These are phyloP conservation scores for Glaciozyma martinii DNA, from an alignment of 768 basidiomycete species.

Conservation along the genomic window DNA sequence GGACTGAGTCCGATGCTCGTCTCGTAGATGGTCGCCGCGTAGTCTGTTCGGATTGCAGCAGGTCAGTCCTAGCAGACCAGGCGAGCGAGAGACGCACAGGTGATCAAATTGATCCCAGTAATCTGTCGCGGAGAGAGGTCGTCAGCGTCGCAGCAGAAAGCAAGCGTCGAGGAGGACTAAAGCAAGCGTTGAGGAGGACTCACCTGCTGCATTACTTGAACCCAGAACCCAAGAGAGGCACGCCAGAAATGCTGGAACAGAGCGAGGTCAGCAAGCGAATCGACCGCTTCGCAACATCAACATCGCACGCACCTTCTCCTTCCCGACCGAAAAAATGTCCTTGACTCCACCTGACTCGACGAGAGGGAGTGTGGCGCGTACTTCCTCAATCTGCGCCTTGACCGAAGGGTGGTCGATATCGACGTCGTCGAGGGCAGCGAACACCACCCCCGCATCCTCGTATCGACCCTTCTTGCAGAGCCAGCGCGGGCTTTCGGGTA, in stretches of 20 bases:
- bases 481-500: conserved; percentile 52
- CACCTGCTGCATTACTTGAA: background rate
- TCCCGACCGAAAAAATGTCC: background rate
- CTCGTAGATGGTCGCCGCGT: background rate
- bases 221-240: background rate
- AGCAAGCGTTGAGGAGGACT: background rate
- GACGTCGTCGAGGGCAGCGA: background rate
- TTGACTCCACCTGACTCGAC: background rate
- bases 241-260: background rate
- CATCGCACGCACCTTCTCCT: background rate
- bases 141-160: conserved; percentile 40
- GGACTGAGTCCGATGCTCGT: background rate
- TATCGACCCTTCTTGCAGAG: conserved; percentile 8
- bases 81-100: conserved; percentile 36
- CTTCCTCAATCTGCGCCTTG: background rate
- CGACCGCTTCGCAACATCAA: background rate
- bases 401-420: background rate
- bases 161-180: too few species aligned
- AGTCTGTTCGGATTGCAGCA: background rate
- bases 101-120: conserved; percentile 58
- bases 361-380: background rate
- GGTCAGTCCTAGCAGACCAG: background rate
- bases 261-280: background rate
- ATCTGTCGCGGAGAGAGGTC: conserved; percentile 62
- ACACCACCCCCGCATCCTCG: background rate